Evolutionary conservation across 208 protist species (phyloP), one percentile per base, ranked within the genome.

Genomic region (Trypanosoma mega): DNA sequence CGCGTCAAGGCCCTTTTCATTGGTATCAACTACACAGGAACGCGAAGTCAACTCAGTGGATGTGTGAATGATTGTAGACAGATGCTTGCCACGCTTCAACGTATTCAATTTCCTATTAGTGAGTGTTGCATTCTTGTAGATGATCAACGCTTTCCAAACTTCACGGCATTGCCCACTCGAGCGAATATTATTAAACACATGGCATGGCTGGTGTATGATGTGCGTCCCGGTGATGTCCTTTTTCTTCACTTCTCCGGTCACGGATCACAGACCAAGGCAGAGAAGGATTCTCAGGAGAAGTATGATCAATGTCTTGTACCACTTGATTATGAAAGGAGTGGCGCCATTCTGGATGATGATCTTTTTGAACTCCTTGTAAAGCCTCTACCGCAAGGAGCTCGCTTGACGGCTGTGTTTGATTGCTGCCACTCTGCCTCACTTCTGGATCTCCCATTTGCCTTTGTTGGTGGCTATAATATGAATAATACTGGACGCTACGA

Each of bases 231-330:
- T 4, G 91, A 97, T 55, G 86, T 92, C 9, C 78, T 97, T 21
- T 97, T 95, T 45, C 70, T 95, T 34, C 89, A 97, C 76, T 97
- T 90, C 78, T 93, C 84, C 24, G 92, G 92, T n/a, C 92, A 97
- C 62, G 92, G 92, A 23, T 77, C 85, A 2, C 82, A 93, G 56
- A 78, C 72, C 4, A 73, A 68, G 59, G 47, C 82, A 24, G 50
- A 14, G 16, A 11, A 60, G 2, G 92, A 93, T 65, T 58, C 69
- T 3, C 39, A 88, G 29, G 88, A 91, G 62, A 69, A 77, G 46
- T 89, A 88, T 53, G 92, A 97, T 55, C 86, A 94, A 56, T 86
- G 70, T 24, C 67, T 95, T 41, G 80, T 91, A 29, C 92, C 92
- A 14, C 64, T 95, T 1, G 92, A 97, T 52, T 89, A 87, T 71